Percentiles rank a stretch among this genome's conserved stretches.
Conservation (phyloP, 768 basidiomycete species). For the Auriculariales sp. region DNA sequence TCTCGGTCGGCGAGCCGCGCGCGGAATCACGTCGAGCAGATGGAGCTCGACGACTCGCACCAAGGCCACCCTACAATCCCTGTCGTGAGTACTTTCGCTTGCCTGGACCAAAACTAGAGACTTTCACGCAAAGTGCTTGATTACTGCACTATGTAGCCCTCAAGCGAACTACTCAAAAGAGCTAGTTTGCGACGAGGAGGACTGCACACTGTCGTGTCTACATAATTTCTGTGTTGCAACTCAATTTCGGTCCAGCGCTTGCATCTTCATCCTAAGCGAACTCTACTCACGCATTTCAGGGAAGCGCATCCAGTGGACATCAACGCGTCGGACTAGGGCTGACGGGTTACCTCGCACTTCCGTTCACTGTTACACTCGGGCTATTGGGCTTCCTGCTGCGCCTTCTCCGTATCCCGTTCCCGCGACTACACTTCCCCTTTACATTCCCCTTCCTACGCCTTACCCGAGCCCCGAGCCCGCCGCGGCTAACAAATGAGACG, state of each 20-base stretch:
- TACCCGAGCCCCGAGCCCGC: conserved; percentile 13
- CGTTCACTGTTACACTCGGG: conserved; percentile 46
- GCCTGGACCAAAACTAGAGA: conserved; percentile 5
- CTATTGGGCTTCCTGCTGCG: conserved; percentile 53
- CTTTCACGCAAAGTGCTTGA: not conserved
- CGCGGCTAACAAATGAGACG: conserved; percentile 26
- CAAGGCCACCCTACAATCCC: conserved; percentile 15
- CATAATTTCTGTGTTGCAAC: conserved; percentile 6
- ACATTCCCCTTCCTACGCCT: conserved; percentile 27
- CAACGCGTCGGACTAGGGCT: conserved; percentile 8
- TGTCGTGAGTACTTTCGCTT: conserved; percentile 10
- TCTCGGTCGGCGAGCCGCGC: conserved; percentile 6
- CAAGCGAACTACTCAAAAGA: no score
- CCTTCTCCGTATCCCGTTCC: conserved; percentile 52
- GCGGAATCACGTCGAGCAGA: conserved; percentile 22
- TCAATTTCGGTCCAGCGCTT: not conserved
- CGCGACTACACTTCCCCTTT: conserved; percentile 31
- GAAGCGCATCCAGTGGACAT: not conserved
- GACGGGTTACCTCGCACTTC: conserved; percentile 27
- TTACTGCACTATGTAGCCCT: not conserved
- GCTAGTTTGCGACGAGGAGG: no score
- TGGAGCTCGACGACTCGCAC: conserved; percentile 39
- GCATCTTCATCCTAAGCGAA: conserved; percentile 1
- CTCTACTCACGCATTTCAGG: no score
- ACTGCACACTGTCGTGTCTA: no score